Percentiles rank a stretch among this genome's conserved stretches.
These are phyloP conservation scores for Solidago caesia DNA, from an alignment of 129 eudicot species.

Conservation along the genomic window DNA sequence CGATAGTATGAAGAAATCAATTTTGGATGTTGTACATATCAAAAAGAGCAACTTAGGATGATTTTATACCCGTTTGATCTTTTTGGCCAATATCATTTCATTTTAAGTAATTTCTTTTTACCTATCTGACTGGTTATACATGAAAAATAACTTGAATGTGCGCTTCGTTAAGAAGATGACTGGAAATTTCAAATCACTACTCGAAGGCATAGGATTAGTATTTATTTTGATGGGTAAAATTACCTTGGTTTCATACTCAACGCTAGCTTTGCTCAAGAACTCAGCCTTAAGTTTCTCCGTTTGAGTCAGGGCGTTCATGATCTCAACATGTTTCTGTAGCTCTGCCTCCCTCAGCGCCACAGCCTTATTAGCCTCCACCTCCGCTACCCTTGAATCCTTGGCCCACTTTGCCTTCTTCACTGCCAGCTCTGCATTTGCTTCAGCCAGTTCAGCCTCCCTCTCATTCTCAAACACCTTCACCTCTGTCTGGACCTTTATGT, in stretches of 20 bases:
- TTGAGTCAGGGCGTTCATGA: constrained; percentile 25
- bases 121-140: too few relatives aligned
- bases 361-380: constrained; percentile 35
- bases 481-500: constrained; percentile 30
- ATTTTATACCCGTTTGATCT: too few relatives aligned
- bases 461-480: constrained; percentile 40
- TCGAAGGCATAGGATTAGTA: too few relatives aligned
- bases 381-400: constrained; percentile 31
- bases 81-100: too few relatives aligned
- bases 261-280: constrained; percentile 35
- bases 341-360: constrained; percentile 39
- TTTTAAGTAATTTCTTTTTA: too few relatives aligned
- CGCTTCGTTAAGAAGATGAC: too few relatives aligned
- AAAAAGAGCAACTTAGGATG: too few relatives aligned
- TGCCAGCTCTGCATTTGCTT: constrained; percentile 38
- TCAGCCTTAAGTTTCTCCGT: constrained; percentile 30
- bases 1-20: too few relatives aligned
- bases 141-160: too few relatives aligned
- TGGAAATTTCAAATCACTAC: too few relatives aligned
- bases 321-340: constrained; percentile 39
- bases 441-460: constrained; percentile 37
- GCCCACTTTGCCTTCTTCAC: constrained; percentile 40
- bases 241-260: constrained; percentile 38
- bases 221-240: too few relatives aligned
- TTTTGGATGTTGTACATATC: too few relatives aligned